Base-by-base conservation (phyloP, 2,329 filamentous ascomycete species). In the Cryphonectria radicalis region DNA sequence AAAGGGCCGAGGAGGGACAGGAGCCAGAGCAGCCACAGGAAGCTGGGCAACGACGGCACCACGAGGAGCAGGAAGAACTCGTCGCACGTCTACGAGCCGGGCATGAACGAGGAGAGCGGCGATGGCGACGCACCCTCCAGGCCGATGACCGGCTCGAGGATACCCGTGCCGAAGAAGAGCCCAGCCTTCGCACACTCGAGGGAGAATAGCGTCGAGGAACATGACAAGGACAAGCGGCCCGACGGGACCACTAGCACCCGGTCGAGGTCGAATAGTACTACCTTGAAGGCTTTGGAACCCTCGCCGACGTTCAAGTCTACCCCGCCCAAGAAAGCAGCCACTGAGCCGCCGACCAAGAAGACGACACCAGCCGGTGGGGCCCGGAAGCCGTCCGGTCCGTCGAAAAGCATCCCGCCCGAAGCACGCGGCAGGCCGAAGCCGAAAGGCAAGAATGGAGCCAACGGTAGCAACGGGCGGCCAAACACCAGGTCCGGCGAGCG, bases 151-250 rank as follows among this genome's bases (percentile, higher is more conserved):
- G 88, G 82, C 83, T 97, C 95, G 62, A 90, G 93, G 68, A 98
- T 99, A 78, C 96, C 96, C 0, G 87, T 98, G 53, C 90, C 94
- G 42, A 95, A 93, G 76, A 84, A 88, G 19, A 97, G 93, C 78
- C 92, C 93, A 90, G 28, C 94, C 94, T 14, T 91, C 97, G 71
- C 88, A 93, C 1, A 80, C 88, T 67, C 89, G 75, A 84, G 85
- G 75, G 89, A 87, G 72, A 85, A 85, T 73, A 86, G 86, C 73
- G 79, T 79, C 5, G 81, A 81, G 37, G 81, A 82, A 37, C 89
- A 91, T 65, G 89, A 90, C 60, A 86, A 90, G 71, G 89, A 90
- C 60, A 86, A 90, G 71, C 83, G 84, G 67, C 85, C 91, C 74
- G 83, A 85, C 8, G 85, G 89, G 74, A 83, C 85, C 43, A 93